Conservation (phyloP, 192 early-diverging fungal species). For the Coemansia sp. region DNA sequence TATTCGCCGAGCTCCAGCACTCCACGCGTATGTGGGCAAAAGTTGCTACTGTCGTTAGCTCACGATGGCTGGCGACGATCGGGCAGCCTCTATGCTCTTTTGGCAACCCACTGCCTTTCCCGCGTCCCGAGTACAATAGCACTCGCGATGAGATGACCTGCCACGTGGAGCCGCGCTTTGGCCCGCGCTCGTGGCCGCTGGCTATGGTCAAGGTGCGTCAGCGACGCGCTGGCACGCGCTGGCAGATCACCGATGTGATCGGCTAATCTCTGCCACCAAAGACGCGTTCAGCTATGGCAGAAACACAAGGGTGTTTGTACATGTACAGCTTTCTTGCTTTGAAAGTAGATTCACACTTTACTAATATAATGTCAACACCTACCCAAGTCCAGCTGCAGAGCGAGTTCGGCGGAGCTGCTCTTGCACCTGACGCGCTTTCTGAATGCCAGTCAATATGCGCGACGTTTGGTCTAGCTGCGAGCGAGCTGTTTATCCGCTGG, state of each 20-base stretch:
- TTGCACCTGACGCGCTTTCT: slow-evolving; percentile 40
- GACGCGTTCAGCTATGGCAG: slow-evolving; percentile 4
- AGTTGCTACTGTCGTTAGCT: slow-evolving; percentile 69
- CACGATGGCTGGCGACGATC: slow-evolving; percentile 80
- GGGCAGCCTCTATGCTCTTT: slow-evolving; percentile 70
- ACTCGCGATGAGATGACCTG: slow-evolving; percentile 56
- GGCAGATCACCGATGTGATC: slow-evolving; percentile 58
- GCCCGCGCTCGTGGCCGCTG: slow-evolving; percentile 69
- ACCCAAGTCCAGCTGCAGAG: slow-evolving; percentile 30
- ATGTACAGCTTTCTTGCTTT: slow-evolving; percentile 2
- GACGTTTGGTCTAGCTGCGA: slow-evolving; percentile 32
- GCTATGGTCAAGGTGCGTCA: slow-evolving; percentile 66
- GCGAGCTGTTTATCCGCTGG: slow-evolving; percentile 52
- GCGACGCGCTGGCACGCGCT: slow-evolving; percentile 60
- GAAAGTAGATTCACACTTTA: neutral
- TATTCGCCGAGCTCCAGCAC: slow-evolving; percentile 68
- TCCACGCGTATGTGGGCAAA: slow-evolving; percentile 67
- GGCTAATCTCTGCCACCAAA: slow-evolving; percentile 22
- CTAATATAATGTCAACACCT: slow-evolving; percentile 16
- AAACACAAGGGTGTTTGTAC: neutral
- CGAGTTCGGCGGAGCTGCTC: slow-evolving; percentile 32
- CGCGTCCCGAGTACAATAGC: slow-evolving; percentile 70
- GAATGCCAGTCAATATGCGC: slow-evolving; percentile 50
- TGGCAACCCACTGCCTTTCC: slow-evolving; percentile 74
- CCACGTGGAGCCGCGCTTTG: slow-evolving; percentile 68